Conservation (phyloP, 768 basidiomycete species). For the Auricularia sp. region DNA sequence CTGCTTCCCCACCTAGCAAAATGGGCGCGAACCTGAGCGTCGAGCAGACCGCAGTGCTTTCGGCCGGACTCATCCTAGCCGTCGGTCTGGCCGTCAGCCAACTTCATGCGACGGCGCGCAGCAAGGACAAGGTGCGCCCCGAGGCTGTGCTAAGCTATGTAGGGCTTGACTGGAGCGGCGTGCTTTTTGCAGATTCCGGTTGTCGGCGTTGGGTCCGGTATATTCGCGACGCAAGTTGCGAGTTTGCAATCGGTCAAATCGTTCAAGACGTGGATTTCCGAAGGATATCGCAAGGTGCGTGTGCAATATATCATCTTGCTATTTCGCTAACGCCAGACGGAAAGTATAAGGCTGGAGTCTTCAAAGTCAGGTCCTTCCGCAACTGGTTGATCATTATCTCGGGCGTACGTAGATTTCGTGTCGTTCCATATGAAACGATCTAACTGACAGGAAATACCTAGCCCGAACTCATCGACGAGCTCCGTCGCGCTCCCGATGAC, state of each 20-base stretch:
- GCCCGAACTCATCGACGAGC: constrained; percentile 14
- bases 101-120: too few species aligned
- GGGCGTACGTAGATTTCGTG: constrained; percentile 1
- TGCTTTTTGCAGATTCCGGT: background rate
- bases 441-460: background rate
- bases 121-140: too few species aligned
- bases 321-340: background rate
- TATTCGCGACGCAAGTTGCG: background rate
- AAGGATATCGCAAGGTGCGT: constrained; percentile 24
- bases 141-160: too few species aligned
- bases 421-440: background rate
- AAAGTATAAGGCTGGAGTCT: constrained; percentile 18
- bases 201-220: background rate
- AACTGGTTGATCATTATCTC: constrained; percentile 35
- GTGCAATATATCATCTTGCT: background rate
- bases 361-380: constrained; percentile 35
- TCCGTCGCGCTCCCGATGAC: constrained; percentile 14
- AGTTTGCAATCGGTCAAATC: background rate
- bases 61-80: too few species aligned
- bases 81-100: too few species aligned
- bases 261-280: constrained; percentile 12
- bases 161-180: too few species aligned
- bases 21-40: too few species aligned
- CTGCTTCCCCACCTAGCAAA: too few species aligned
- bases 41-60: too few species aligned